phyloP scores from a whole-genome alignment of 805 yeast species.

The Wickerhamomyces bovis region DNA sequence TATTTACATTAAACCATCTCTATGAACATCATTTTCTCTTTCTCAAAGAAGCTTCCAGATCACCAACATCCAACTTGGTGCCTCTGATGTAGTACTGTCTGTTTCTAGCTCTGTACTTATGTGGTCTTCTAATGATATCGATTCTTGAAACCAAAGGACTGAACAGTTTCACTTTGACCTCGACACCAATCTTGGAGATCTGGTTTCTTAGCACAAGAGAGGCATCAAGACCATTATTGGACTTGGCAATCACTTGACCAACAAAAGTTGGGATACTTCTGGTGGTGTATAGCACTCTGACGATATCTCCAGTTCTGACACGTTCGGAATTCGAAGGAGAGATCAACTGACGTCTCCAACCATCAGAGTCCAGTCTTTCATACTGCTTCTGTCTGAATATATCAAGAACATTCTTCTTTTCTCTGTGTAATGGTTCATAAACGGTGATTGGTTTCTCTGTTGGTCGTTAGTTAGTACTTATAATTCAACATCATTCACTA shows the following conservation, averaged over 20 bases:
- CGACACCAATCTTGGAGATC: constrained; percentile 78
- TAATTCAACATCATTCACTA: not conserved
- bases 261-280: constrained; percentile 55
- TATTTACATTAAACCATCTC: constrained; percentile 3
- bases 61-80: constrained; percentile 69
- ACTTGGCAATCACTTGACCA: constrained; percentile 76
- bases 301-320: constrained; percentile 75
- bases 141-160: constrained; percentile 73
- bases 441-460: constrained; percentile 14
- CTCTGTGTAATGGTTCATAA: constrained; percentile 14
- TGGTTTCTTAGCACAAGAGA: constrained; percentile 80
- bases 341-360: constrained; percentile 55
- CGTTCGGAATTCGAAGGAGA: constrained; percentile 36
- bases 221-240: constrained; percentile 65
- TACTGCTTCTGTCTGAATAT: constrained; percentile 32
- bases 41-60: constrained; percentile 44
- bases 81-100: constrained; percentile 89
- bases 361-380: constrained; percentile 62
- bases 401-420: constrained; percentile 11
- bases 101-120: constrained; percentile 66
- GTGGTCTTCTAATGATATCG: constrained; percentile 73
- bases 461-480: not conserved
- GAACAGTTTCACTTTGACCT: constrained; percentile 71
- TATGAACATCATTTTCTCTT: constrained; percentile 15
- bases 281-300: constrained; percentile 61